Conservation (phyloP, 208 protist species). For the Wallacemonas rigidus region DNA sequence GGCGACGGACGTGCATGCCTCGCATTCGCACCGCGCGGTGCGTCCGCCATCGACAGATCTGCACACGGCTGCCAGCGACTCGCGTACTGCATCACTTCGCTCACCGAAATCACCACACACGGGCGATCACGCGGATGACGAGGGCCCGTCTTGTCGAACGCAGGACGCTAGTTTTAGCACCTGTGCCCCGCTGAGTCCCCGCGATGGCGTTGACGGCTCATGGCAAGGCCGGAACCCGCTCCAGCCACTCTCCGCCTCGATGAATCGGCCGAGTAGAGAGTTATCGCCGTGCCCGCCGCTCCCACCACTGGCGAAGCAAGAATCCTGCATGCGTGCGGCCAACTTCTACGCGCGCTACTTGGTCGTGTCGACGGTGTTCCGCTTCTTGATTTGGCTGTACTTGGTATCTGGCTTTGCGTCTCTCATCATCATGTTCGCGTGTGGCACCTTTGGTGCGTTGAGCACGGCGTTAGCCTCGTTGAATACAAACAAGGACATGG, state of each 20-base stretch:
- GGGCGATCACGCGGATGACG: neutral
- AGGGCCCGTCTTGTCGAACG: neutral
- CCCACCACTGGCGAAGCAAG: neutral
- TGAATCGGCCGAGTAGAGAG: too few species aligned
- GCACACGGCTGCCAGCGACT: neutral
- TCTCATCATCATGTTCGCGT: constrained; percentile 16
- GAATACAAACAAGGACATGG: constrained; percentile 10
- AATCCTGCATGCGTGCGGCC: neutral
- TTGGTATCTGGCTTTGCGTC: neutral
- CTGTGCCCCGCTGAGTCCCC: neutral
- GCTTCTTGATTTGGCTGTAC: constrained; percentile 3
- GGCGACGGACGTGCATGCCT: too few species aligned
- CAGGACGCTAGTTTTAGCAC: constrained; percentile 6
- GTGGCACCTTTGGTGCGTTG: constrained; percentile 8
- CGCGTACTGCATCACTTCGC: neutral
- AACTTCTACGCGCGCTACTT: constrained; percentile 6
- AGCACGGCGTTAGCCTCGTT: constrained; percentile 10
- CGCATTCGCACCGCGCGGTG: too few species aligned
- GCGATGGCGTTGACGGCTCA: neutral
- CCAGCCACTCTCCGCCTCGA: neutral
- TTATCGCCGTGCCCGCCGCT: too few species aligned
- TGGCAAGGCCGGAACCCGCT: neutral
- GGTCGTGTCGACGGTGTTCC: neutral
- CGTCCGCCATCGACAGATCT: too few species aligned
- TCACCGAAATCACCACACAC: neutral